Conservation (phyloP, 345 rosid species). For the Trapa incisa region DNA sequence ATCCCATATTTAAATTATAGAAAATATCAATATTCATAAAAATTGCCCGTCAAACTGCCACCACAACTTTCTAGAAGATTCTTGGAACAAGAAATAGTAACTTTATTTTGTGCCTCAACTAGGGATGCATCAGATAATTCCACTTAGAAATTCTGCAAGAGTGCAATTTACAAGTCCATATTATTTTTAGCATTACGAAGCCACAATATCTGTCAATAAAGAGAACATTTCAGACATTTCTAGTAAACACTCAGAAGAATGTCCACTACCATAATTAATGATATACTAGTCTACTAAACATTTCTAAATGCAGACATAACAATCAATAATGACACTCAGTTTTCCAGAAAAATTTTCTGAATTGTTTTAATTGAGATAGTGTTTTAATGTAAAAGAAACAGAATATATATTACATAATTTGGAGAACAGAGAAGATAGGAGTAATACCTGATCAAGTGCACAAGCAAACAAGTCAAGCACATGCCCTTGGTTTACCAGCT, state of each 20-base stretch:
- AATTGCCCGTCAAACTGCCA: no score
- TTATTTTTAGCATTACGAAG: no score
- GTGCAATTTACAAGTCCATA: no score
- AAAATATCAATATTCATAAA: no score
- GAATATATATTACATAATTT: neutral
- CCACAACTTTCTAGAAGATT: no score
- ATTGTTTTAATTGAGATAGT: neutral
- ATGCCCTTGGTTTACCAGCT: conserved; percentile 97
- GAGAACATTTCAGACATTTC: no score
- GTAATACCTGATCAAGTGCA: conserved; percentile 76
- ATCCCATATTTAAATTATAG: no score
- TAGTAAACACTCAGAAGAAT: neutral
- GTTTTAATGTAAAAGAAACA: neutral
- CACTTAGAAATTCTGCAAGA: no score
- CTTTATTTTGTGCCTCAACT: neutral
- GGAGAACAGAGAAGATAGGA: neutral
- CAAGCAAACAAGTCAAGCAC: conserved; percentile 93
- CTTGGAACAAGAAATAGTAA: no score
- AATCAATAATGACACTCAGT: neutral
- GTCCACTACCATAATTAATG: neutral
- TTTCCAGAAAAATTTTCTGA: neutral
- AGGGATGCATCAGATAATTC: neutral
- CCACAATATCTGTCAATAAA: no score
- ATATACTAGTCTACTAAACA: neutral
- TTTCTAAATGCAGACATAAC: neutral